Evolutionary conservation across 1,284 basidiomycete genomes (phyloP).

Genomic region (Neolentinus lepideus): DNA sequence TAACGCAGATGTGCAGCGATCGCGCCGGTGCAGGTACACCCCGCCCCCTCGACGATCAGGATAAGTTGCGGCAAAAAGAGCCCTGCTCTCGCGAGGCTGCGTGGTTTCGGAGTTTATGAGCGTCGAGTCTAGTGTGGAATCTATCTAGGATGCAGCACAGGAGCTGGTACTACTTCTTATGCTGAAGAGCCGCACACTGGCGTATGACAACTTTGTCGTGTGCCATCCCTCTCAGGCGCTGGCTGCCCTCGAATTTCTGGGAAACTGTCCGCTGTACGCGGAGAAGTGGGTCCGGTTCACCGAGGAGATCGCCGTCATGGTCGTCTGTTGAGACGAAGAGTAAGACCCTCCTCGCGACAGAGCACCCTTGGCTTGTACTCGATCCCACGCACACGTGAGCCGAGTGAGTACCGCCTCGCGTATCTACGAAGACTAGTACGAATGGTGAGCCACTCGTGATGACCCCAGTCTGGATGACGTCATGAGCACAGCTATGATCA

Average conservation of each 20-base stretch:
- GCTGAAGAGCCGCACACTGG: conserved; percentile 93
- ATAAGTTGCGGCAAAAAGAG: conserved; percentile 89
- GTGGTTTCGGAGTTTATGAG: conserved; percentile 72
- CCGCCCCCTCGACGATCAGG: conserved; percentile 82
- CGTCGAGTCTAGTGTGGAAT: conserved; percentile 50
- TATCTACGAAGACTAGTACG: too few species aligned
- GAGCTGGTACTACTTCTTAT: conserved; percentile 84
- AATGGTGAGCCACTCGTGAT: too few species aligned
- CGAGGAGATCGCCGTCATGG: conserved; percentile 96
- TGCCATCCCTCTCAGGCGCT: conserved; percentile 45
- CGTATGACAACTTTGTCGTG: conserved; percentile 93
- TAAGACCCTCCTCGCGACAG: too few species aligned
- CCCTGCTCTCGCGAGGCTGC: conserved; percentile 51
- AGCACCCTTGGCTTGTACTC: too few species aligned
- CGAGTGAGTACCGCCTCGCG: too few species aligned
- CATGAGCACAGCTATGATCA: too few species aligned
- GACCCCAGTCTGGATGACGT: too few species aligned
- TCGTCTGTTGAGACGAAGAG: too few species aligned
- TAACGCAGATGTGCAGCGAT: conserved; percentile 59
- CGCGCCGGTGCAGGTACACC: conserved; percentile 68
- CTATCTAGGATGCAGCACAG: conserved; percentile 46
- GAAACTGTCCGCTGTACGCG: conserved; percentile 75
- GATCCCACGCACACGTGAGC: too few species aligned
- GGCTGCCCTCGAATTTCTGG: conserved; percentile 37
- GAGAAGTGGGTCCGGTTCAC: conserved; percentile 91